Evolutionary conservation across 441 rosid species (phyloP).

Genomic region (Euphorbia celastroides): DNA sequence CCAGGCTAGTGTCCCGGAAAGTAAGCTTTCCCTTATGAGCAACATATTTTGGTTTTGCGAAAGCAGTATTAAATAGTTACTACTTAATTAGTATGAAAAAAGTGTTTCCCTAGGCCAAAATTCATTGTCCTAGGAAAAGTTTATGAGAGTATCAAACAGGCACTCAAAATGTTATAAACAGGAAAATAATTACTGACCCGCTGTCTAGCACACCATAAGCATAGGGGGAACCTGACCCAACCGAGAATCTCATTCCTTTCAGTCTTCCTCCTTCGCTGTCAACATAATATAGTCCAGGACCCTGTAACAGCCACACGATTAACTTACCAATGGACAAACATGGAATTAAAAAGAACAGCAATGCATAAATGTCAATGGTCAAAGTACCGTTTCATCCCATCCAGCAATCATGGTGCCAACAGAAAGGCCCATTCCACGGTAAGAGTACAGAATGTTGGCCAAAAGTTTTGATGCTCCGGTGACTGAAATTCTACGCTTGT

Average conservation of each 20-base stretch:
- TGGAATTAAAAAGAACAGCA: not conserved
- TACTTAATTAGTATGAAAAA: too few relatives aligned
- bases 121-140: too few relatives aligned
- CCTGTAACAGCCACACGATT: constrained; percentile 38
- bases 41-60: too few relatives aligned
- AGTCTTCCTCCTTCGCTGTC: constrained; percentile 99
- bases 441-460: constrained; percentile 93
- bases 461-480: constrained; percentile 96
- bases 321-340: not conserved
- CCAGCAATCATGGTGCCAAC: constrained; percentile 99
- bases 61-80: too few relatives aligned
- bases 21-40: too few relatives aligned
- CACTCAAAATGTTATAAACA: not conserved
- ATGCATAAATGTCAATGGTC: constrained; percentile 1
- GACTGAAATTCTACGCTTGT: constrained; percentile 96
- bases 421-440: constrained; percentile 97
- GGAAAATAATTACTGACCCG: constrained; percentile 51
- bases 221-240: constrained; percentile 98
- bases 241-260: constrained; percentile 90
- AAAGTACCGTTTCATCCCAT: constrained; percentile 95
- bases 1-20: too few relatives aligned
- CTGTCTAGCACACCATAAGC: constrained; percentile 95
- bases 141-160: too few relatives aligned
- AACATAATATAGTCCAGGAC: constrained; percentile 95
- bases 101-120: too few relatives aligned